Conservation (phyloP, 345 rosid species). For the Alliaria petiolata region DNA sequence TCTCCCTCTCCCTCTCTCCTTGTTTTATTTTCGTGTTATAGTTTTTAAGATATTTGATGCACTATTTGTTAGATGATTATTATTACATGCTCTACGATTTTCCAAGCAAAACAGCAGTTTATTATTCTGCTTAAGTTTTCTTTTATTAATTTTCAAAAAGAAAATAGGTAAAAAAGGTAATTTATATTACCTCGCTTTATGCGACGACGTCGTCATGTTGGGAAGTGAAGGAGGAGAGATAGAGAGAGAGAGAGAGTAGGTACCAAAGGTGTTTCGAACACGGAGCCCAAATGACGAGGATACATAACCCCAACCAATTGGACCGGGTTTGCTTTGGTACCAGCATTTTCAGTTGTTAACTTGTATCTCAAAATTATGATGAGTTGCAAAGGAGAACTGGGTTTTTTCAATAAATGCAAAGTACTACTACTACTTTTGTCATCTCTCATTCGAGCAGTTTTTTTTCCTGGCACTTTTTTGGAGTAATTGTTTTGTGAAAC, state of each 20-base stretch:
- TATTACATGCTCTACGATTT: not conserved
- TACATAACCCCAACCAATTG: not conserved
- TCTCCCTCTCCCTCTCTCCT: not conserved
- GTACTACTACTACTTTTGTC: too few species aligned
- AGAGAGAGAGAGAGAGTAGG: not conserved
- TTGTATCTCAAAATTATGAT: too few species aligned
- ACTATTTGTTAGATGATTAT: not conserved
- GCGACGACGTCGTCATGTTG: too few species aligned
- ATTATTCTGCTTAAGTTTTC: not conserved
- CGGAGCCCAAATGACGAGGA: not conserved
- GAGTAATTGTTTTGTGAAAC: too few species aligned
- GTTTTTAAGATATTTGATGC: not conserved
- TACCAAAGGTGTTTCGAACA: not conserved
- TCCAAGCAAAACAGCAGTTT: not conserved
- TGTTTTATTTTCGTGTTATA: not conserved
- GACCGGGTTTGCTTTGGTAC: not conserved
- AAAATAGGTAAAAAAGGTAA: not conserved
- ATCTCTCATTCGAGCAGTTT: too few species aligned
- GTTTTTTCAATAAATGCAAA: too few species aligned
- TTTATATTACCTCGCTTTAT: not conserved
- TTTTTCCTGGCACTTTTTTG: too few species aligned
- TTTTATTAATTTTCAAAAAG: not conserved
- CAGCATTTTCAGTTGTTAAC: not conserved
- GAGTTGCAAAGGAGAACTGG: too few species aligned
- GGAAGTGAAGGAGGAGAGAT: not conserved